phyloP scores from a whole-genome alignment of 805 yeast genomes.

The Wickerhamomyces canadensis region DNA sequence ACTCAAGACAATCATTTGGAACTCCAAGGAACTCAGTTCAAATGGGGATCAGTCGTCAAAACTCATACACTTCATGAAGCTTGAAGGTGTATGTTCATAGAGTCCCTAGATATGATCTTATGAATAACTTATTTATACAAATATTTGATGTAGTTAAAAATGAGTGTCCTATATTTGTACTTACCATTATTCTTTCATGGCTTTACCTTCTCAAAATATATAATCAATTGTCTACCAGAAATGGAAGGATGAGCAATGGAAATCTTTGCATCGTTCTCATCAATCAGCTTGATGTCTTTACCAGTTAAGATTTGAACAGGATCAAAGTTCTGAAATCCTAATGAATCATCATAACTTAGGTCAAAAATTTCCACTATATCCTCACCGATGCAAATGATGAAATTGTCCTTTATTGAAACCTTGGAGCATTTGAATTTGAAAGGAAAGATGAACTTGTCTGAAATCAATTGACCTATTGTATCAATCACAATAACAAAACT shows the following conservation, averaged over 20 bases:
- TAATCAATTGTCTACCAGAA: constrained; percentile 55
- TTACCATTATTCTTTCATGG: background rate
- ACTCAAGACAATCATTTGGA: constrained; percentile 22
- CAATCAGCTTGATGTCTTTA: constrained; percentile 50
- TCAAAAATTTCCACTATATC: constrained; percentile 70
- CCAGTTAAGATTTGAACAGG: constrained; percentile 69
- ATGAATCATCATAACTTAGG: constrained; percentile 38
- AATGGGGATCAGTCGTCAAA: constrained; percentile 15
- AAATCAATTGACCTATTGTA: constrained; percentile 47
- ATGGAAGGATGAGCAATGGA: constrained; percentile 61
- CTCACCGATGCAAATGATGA: constrained; percentile 49
- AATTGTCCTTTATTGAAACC: constrained; percentile 39
- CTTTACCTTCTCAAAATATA: constrained; percentile 13
- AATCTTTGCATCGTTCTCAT: constrained; percentile 34
- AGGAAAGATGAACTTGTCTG: constrained; percentile 33
- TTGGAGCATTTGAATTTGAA: constrained; percentile 36
- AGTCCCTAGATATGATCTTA: too few relatives aligned
- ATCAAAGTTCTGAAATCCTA: constrained; percentile 30
- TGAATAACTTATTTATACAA: too few relatives aligned
- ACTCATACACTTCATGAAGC: constrained; percentile 9
- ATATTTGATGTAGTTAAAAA: too few relatives aligned
- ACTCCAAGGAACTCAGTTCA: constrained; percentile 22
- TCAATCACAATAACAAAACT: constrained; percentile 65
- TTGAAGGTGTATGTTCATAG: too few relatives aligned
- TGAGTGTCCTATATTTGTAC: background rate